Base-by-base conservation (phyloP, 805 yeast genomes). In the Yamadazyma akitaensis region DNA sequence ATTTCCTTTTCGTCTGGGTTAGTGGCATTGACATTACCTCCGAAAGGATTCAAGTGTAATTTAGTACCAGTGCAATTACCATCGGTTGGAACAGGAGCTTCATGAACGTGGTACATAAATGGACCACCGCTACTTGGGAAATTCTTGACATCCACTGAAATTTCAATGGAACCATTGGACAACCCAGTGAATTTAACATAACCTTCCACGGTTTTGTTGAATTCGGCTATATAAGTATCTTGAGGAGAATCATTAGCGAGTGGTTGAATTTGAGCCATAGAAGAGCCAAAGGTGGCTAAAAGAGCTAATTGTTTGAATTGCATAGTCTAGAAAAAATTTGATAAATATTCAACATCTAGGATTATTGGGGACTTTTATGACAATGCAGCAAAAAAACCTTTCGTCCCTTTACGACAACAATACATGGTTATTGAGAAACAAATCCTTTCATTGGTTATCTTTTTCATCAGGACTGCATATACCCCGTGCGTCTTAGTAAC, bases 81-180 rank as follows among this genome's bases (percentile, higher is more conserved):
- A 43, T 64, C 56, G 5, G 62, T 33, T 11, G 75, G 75, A 32
- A 71, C 73, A 12, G 70, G 63, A 30, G 48, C 43, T 43, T 62
- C 57, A 54, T 71, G 74, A 47, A 71, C 60, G 53, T 68, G 73
- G 63, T 71, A 71, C 33, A 58, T 46, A 62, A 68, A 71, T 24
- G 73, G 72, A 14, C 73, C 73, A 19, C 72, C 72, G 2, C 50
- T 25, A 13, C 50, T 30, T 10, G 75, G 75, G 53, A 71, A 64
- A 25, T 60, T 62, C 10, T 52, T 34, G 30, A 70, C 42, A 42
- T 67, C 59, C n/a, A 68, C 70, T 19, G 51, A 46, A 9, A 70
- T 68, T 32, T 49, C 48, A 14, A 70, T 70, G 8, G 66, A 47
- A 11, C 74, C 74, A 48, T 67, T 61, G 26, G 51, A 28, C 30